Evolutionary conservation across 176 grass and related monocot species (phyloP), one percentile per base, ranked within the genome.

Genomic region (Leersia perrieri): DNA sequence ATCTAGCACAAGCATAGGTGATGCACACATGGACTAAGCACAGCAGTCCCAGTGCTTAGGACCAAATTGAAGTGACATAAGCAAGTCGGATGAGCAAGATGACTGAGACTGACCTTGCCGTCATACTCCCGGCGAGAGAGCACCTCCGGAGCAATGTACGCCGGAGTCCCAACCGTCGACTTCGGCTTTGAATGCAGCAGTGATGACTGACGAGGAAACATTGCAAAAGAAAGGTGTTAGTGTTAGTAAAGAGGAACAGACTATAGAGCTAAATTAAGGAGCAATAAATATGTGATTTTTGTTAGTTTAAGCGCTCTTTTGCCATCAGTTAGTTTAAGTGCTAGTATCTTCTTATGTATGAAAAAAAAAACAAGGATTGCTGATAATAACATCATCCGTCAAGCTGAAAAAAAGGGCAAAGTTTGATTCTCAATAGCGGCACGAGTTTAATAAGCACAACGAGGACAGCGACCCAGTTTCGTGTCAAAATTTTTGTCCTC

Each of bases 81-180:
- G 25, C 11, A 36, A 40, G 47, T 35, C 10, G 33, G 36, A 36
- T 30, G 32, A 38, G 14, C 0, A 68, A 79, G 71, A 68, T 80
- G 34, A 74, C 20, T 16, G 64, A 31, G 2, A 90, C 92, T 88
- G 33, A 94, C 92, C 92, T 94, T 94, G 85, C 92, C 92, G 38
- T 94, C 92, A 4, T 94, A 94, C 65, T 94, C 92, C 60, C 88
- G 82, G 33, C 85, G 92, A 9, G 88, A 86, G 23, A 94, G 92
- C 64, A 94, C 92, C 77, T 94, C 92, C 3, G 92, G 91, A 75
- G 92, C 92, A 38, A 94, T 94, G 76, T 94, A 94, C 3, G 92
- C 92, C 20, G 92, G 92, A 78, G 92, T 94, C 13, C 92, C 92
- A 14, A 94, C 92, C 4, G 92, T 91, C 14, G 92, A 94, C 78